A percentile compares a stretch with the other conserved stretches of the same genome.
These are phyloP conservation scores for Fusarium equiseti DNA, from an alignment of 2,329 filamentous ascomycete species.

Conservation along the genomic window DNA sequence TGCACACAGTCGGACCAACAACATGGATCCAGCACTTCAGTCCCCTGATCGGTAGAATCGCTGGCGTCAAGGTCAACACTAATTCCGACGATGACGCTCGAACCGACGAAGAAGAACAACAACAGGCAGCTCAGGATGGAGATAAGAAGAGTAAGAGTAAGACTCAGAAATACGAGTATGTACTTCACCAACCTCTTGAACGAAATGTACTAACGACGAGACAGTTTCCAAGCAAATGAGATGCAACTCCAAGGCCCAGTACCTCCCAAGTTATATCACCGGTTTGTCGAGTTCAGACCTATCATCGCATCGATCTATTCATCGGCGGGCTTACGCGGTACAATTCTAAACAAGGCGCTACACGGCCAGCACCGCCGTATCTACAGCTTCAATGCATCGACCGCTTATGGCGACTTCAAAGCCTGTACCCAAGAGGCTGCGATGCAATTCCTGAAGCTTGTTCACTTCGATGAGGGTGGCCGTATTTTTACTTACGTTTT, in stretches of 20 bases:
- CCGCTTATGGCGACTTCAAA: slow-evolving; percentile 76
- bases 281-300: slow-evolving; percentile 92
- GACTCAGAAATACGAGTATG: slow-evolving; percentile 81
- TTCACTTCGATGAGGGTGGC: slow-evolving; percentile 86
- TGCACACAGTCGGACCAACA: slow-evolving; percentile 84
- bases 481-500: slow-evolving; percentile 93
- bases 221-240: slow-evolving; percentile 91
- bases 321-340: slow-evolving; percentile 79
- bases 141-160: slow-evolving; percentile 65
- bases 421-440: slow-evolving; percentile 77
- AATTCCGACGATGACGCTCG: slow-evolving; percentile 63
- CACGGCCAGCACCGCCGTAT: slow-evolving; percentile 91
- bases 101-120: slow-evolving; percentile 39
- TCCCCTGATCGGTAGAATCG: slow-evolving; percentile 85
- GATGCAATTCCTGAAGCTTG: slow-evolving; percentile 84
- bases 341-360: slow-evolving; percentile 83
- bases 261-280: slow-evolving; percentile 84
- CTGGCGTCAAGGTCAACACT: slow-evolving; percentile 76
- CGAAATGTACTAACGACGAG: slow-evolving; percentile 15
- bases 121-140: slow-evolving; percentile 37
- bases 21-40: slow-evolving; percentile 87
- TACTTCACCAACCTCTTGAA: slow-evolving; percentile 23
- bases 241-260: slow-evolving; percentile 89
- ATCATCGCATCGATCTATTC: slow-evolving; percentile 93
- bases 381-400: slow-evolving; percentile 87